These are phyloP conservation scores for Verticillium zaregamsianum DNA, from an alignment of 2,329 filamentous ascomycete species.

Conservation along the genomic window DNA sequence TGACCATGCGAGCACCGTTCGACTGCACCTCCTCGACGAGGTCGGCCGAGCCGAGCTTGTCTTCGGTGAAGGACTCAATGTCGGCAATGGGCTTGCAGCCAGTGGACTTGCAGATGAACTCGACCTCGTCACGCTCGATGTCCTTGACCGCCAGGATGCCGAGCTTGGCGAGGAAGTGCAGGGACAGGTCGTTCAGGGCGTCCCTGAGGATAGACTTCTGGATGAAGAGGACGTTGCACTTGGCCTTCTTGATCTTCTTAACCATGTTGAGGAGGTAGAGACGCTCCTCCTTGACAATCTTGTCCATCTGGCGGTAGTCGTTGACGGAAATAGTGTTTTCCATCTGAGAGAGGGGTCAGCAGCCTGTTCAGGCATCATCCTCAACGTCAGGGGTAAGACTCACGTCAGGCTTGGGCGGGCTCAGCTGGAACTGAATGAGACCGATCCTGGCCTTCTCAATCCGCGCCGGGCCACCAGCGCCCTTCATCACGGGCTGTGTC, in stretches of 20 bases:
- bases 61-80: slow-evolving; percentile 96
- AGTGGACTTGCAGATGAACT: slow-evolving; percentile 98
- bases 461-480: slow-evolving; percentile 79
- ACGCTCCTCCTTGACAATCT: slow-evolving; percentile 98
- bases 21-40: slow-evolving; percentile 88
- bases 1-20: slow-evolving; percentile 86
- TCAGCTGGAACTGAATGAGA: slow-evolving; percentile 97
- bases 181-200: slow-evolving; percentile 93
- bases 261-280: slow-evolving; percentile 98
- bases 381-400: slow-evolving; percentile 24
- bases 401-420: slow-evolving; percentile 94
- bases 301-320: slow-evolving; percentile 99
- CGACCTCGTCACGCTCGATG: slow-evolving; percentile 96
- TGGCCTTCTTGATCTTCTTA: slow-evolving; percentile 99
- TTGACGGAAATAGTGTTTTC: slow-evolving; percentile 99
- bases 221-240: slow-evolving; percentile 97
- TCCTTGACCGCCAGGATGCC: slow-evolving; percentile 96
- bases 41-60: slow-evolving; percentile 93
- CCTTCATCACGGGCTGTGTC: slow-evolving; percentile 90
- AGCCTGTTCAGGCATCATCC: not conserved
- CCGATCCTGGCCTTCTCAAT: slow-evolving; percentile 98
- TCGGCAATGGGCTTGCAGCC: slow-evolving; percentile 99
- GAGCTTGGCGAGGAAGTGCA: slow-evolving; percentile 96
- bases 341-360: slow-evolving; percentile 57
- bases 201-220: slow-evolving; percentile 98